Evolutionary conservation across 305 asterid genomes (phyloP).

Genomic region (Solanum hybrid): DNA sequence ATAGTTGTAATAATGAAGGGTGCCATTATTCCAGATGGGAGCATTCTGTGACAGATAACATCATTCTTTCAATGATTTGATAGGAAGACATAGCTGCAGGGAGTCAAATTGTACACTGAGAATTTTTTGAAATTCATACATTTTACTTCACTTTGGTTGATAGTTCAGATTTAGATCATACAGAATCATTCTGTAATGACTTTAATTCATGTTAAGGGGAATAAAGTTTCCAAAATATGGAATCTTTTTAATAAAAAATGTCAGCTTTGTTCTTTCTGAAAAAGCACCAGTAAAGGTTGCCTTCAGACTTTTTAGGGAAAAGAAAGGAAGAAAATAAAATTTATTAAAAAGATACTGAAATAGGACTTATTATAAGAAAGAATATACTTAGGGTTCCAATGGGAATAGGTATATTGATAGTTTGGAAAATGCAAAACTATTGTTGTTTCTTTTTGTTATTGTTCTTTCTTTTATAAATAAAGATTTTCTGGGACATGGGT

Average conservation of each 20-base stretch:
- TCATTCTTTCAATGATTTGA: not conserved
- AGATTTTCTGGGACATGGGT: not conserved
- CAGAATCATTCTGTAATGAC: not conserved
- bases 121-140: not conserved
- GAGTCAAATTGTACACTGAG: not conserved
- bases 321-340: not conserved
- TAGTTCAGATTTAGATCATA: not conserved
- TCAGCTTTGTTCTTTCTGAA: not conserved
- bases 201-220: not conserved
- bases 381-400: not conserved
- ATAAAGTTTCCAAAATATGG: not conserved
- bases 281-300: not conserved
- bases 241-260: not conserved
- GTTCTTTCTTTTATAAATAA: not conserved
- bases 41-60: conserved; percentile 23
- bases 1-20: conserved; percentile 45
- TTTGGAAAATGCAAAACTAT: not conserved
- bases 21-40: conserved; percentile 63
- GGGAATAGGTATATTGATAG: not conserved
- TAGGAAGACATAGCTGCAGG: not conserved
- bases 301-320: not conserved
- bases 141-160: not conserved
- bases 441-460: not conserved
- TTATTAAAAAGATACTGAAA: not conserved
- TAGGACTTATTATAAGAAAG: not conserved